Evolutionary conservation across 148 eudicot species (phyloP), one percentile per base, ranked within the genome.

Genomic region (Rheum nobile): DNA sequence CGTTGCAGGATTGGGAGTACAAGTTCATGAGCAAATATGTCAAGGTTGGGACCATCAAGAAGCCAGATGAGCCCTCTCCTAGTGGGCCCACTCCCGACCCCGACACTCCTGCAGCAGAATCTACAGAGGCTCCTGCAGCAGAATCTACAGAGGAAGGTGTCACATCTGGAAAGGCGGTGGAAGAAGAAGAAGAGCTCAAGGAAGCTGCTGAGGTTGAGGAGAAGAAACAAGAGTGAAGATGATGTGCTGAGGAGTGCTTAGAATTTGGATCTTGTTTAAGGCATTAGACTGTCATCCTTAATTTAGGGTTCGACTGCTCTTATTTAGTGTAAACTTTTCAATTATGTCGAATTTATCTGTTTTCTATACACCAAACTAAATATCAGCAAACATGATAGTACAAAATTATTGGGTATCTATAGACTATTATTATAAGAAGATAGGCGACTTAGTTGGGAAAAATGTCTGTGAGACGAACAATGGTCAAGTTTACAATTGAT

Each of bases 21-120:
- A 94, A 91, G 84, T 91, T 94, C 84, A 94, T 91, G 97, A 85
- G 93, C 86, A 94, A 94, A 76, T 94, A 94, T 54, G 91, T 87
- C 10, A 94, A 94, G 82, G 98, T 94, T 19, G 97, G 97, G 39
- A 88, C 97, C n/a, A 67, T 94, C 71, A 88, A 85, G 82, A 83
- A 65, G 54, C 71, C 82, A 29, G 89, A 86, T 38, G 86, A 67
- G 46, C 63, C 92, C 35, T 70, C 81, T 48, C 59, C 82, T n/a
- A 76, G 79, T 37, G 85, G 81, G 79, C 74, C 90, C 70, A n/a
- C n/a, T n/a, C n/a, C n/a, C n/a, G n/a, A n/a, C n/a, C n/a, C n/a
- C n/a, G n/a, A n/a, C n/a, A n/a, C n/a, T n/a, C n/a, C n/a, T n/a
- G n/a, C n/a, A n/a, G n/a, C n/a, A n/a, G n/a, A n/a, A n/a, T n/a